Conservation (phyloP, 495 filamentous ascomycete species). For the Tuber magnatum region DNA sequence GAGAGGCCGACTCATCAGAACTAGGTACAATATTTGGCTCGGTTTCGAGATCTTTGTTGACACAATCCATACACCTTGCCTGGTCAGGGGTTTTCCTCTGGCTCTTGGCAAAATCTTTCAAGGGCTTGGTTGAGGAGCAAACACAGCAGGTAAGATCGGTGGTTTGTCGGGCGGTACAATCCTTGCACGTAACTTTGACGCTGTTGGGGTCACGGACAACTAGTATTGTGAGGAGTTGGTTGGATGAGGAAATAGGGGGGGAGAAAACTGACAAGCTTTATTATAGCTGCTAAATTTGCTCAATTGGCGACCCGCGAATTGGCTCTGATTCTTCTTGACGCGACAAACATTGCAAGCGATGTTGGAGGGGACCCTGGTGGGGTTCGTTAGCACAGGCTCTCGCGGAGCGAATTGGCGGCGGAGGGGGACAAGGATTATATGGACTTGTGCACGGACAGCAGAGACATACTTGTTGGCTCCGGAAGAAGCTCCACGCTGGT, state of each 20-base stretch:
- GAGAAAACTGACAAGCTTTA: conserved; percentile 16
- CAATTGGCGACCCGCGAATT: conserved; percentile 36
- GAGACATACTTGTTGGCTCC: conserved; percentile 19
- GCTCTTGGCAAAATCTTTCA: conserved; percentile 49
- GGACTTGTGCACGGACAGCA: neutral
- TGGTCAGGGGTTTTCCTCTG: conserved; percentile 49
- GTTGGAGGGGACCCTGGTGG: conserved; percentile 8
- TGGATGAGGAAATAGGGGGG: neutral
- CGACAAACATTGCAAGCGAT: conserved; percentile 30
- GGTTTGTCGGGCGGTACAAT: conserved; percentile 41
- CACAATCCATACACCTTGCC: conserved; percentile 51
- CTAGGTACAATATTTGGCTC: conserved; percentile 23
- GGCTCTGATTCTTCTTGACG: conserved; percentile 17
- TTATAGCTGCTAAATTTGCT: conserved; percentile 28
- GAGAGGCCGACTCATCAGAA: conserved; percentile 17
- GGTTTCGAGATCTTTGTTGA: conserved; percentile 39
- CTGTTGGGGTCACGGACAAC: conserved; percentile 12
- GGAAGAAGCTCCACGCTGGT: conserved; percentile 12
- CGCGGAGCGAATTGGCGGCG: too few relatives aligned
- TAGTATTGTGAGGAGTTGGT: neutral
- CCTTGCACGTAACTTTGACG: conserved; percentile 38
- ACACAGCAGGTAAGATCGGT: conserved; percentile 41
- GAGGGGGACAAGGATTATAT: neutral
- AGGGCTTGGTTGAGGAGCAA: conserved; percentile 46
- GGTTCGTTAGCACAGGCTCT: neutral